Conservation (phyloP, 768 basidiomycete species). For the Rhodosporidiobolus odoratus region DNA sequence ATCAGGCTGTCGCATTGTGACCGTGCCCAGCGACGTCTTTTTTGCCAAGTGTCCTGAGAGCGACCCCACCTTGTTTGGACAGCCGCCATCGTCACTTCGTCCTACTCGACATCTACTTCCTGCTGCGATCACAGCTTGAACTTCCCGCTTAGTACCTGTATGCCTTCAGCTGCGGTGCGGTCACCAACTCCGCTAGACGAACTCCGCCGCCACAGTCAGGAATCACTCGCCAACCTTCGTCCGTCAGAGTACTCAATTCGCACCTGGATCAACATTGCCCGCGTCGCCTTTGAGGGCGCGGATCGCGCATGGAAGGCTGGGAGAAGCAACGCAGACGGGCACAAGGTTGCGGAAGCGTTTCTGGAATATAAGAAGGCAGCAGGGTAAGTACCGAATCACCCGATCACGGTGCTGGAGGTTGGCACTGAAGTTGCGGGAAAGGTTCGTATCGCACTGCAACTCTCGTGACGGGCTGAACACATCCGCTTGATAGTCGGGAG, state of each 20-base stretch:
- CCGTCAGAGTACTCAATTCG: slow-evolving; percentile 27
- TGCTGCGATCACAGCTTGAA: no score
- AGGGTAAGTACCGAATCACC: slow-evolving; percentile 1
- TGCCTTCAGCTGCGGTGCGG: neutral
- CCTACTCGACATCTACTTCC: no score
- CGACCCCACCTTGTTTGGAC: no score
- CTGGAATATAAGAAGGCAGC: slow-evolving; percentile 18
- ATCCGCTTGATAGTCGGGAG: no score
- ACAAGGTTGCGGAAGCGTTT: slow-evolving; percentile 21
- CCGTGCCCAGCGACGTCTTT: no score
- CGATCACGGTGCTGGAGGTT: neutral
- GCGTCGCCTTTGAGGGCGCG: slow-evolving; percentile 3
- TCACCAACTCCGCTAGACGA: slow-evolving; percentile 12
- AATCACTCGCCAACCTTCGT: neutral
- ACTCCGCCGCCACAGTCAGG: slow-evolving; percentile 1
- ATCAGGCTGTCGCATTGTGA: no score
- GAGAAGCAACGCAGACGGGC: neutral
- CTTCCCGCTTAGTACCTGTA: no score
- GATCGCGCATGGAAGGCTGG: slow-evolving; percentile 4
- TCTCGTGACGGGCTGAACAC: no score
- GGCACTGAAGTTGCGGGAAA: neutral
- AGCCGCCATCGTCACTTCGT: no score
- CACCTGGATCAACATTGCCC: slow-evolving; percentile 15
- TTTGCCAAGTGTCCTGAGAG: no score
- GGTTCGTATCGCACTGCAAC: no score